phyloP scores from a whole-genome alignment of 768 basidiomycete species.

The Boletus coccyginus region DNA sequence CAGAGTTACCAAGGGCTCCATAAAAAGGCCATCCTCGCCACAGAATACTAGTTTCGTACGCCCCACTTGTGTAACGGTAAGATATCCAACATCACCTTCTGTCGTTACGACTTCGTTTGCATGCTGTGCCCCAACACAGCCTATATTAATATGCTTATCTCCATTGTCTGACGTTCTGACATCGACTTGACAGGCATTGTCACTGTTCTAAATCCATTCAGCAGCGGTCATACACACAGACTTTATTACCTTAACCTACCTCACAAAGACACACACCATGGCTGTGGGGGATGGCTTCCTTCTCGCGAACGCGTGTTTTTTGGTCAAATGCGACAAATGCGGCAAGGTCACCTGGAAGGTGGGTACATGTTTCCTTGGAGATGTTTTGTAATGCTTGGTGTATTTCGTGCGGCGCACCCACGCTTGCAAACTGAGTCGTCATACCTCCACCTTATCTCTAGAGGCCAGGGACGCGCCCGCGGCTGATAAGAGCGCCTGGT shows the following conservation, averaged over 20 bases:
- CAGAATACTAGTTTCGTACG: not conserved
- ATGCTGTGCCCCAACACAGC: not conserved
- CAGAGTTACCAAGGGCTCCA: not conserved
- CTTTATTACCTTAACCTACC: constrained; percentile 36
- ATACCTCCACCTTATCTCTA: constrained; percentile 16
- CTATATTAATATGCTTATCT: not conserved
- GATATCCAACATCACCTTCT: constrained; percentile 8
- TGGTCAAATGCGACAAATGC: constrained; percentile 58
- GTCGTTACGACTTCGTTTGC: constrained; percentile 5
- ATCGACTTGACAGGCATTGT: constrained; percentile 5
- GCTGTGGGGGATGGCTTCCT: constrained; percentile 18
- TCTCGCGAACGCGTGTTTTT: constrained; percentile 53
- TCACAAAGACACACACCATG: constrained; percentile 24
- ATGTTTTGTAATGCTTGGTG: constrained; percentile 15
- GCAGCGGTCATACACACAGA: constrained; percentile 14
- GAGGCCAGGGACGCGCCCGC: not conserved
- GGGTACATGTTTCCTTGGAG: constrained; percentile 32
- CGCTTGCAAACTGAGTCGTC: constrained; percentile 8
- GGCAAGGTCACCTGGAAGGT: constrained; percentile 74
- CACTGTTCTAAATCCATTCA: constrained; percentile 15
- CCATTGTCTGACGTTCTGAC: not conserved
- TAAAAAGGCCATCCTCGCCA: constrained; percentile 3
- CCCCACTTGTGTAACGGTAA: constrained; percentile 1
- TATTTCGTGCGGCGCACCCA: constrained; percentile 20
- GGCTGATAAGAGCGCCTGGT: not conserved